A percentile compares a stretch with the other conserved stretches of the same genome.
Conservation (phyloP, 331 rosid genomes). For the Pyrus hybrid region DNA sequence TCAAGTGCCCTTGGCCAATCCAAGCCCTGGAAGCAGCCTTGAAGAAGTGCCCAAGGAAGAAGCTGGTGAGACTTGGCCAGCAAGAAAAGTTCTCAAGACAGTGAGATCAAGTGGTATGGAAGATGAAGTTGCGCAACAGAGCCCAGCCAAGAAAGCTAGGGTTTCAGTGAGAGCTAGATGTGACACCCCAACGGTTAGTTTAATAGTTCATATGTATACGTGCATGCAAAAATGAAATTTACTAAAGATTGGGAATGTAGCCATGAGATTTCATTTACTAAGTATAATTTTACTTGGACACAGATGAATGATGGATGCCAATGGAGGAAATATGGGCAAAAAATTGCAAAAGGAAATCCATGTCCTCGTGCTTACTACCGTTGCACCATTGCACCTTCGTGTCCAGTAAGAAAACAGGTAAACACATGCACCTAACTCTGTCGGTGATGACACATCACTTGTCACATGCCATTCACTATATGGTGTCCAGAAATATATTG, state of each 20-base stretch:
- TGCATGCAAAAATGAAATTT: not conserved
- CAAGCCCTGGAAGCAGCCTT: conserved; percentile 37
- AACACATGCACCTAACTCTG: not conserved
- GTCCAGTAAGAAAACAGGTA: conserved; percentile 93
- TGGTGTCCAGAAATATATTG: not conserved
- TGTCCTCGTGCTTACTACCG: conserved; percentile 97
- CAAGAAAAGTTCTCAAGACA: conserved; percentile 32
- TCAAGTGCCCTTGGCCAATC: conserved; percentile 22
- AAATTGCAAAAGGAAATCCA: conserved; percentile 89
- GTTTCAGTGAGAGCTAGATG: conserved; percentile 84
- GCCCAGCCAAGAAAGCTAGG: conserved; percentile 66
- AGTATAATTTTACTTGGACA: not conserved
- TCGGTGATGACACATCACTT: not conserved
- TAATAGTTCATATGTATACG: not conserved
- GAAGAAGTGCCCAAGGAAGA: conserved; percentile 48
- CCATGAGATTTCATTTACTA: not conserved
- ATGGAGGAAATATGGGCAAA: conserved; percentile 96
- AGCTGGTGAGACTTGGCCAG: conserved; percentile 42
- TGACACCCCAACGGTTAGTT: conserved; percentile 71
- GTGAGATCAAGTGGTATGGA: conserved; percentile 36
- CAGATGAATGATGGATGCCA: conserved; percentile 98
- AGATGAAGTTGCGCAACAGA: conserved; percentile 60
- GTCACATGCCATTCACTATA: not conserved
- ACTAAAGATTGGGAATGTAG: not conserved
- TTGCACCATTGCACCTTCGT: conserved; percentile 71